Percentiles rank a stretch among this genome's conserved stretches.
Conservation (phyloP, 352 stramenopile genomes). For the Phytophthora capsici region DNA sequence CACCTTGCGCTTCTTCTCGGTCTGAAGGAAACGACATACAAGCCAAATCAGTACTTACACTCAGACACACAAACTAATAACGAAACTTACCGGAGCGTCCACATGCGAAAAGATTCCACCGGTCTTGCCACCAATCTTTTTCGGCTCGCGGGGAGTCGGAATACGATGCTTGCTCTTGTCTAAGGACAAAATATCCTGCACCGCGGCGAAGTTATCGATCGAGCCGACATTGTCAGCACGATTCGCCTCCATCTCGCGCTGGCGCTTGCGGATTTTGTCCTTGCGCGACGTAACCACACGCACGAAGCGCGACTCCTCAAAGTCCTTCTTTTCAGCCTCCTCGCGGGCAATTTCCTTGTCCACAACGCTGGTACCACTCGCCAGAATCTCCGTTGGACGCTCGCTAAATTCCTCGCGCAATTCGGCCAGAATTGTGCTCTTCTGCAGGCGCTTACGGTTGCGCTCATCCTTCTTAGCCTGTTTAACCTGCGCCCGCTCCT, state of each 20-base stretch:
- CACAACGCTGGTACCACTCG: slow-evolving; percentile 63
- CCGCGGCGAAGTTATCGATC: slow-evolving; percentile 89
- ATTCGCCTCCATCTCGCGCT: slow-evolving; percentile 82
- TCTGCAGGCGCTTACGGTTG: slow-evolving; percentile 83
- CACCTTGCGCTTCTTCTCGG: slow-evolving; percentile 73
- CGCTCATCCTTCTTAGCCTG: slow-evolving; percentile 83
- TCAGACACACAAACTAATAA: neutral
- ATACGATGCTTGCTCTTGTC: slow-evolving; percentile 81
- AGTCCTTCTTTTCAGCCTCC: slow-evolving; percentile 85
- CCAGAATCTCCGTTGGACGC: slow-evolving; percentile 70
- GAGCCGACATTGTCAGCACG: slow-evolving; percentile 74
- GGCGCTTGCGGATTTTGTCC: slow-evolving; percentile 88
- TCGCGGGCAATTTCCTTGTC: slow-evolving; percentile 87
- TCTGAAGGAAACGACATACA: slow-evolving; percentile 33
- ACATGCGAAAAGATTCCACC: slow-evolving; percentile 87
- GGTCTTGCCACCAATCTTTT: slow-evolving; percentile 75
- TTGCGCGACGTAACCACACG: slow-evolving; percentile 87
- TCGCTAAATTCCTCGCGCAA: slow-evolving; percentile 89
- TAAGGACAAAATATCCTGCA: slow-evolving; percentile 79
- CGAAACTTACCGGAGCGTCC: slow-evolving; percentile 57
- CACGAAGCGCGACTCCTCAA: slow-evolving; percentile 87
- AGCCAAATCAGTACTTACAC: slow-evolving; percentile 4
- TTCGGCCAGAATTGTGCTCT: slow-evolving; percentile 86
- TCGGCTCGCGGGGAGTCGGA: slow-evolving; percentile 47
- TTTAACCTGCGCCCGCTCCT: slow-evolving; percentile 80